A percentile compares a stretch with the other conserved stretches of the same genome.
Evolutionary conservation across 805 yeast species (phyloP).

Genomic region (Barnettozyma siamensis): DNA sequence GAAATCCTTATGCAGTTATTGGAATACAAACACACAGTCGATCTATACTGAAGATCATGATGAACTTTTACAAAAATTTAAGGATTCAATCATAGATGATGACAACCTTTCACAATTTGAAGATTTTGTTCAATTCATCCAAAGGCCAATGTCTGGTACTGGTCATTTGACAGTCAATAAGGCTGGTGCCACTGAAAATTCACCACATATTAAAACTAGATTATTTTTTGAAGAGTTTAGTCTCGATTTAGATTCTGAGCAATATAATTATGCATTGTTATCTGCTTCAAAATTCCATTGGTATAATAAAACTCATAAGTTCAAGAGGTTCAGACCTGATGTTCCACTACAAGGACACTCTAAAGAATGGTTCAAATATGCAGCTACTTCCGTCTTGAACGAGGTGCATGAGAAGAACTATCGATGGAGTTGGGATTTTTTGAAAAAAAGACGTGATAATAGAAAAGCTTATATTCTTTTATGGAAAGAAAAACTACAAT

Average conservation of each 20-base stretch:
- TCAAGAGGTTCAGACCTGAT: slow-evolving; percentile 63
- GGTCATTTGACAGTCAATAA: slow-evolving; percentile 83
- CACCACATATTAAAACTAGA: slow-evolving; percentile 69
- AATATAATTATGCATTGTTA: slow-evolving; percentile 75
- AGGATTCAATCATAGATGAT: slow-evolving; percentile 34
- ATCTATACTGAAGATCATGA: slow-evolving; percentile 44
- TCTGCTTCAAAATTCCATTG: slow-evolving; percentile 79
- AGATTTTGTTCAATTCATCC: slow-evolving; percentile 43
- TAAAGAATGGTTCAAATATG: slow-evolving; percentile 73
- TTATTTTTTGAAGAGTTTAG: slow-evolving; percentile 84
- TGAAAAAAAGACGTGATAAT: slow-evolving; percentile 65
- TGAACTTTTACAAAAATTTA: slow-evolving; percentile 43
- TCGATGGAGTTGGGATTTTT: slow-evolving; percentile 85
- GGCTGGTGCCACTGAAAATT: slow-evolving; percentile 58
- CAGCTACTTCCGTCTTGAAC: slow-evolving; percentile 65
- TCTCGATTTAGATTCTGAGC: slow-evolving; percentile 77
- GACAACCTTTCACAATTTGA: slow-evolving; percentile 29
- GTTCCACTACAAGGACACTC: slow-evolving; percentile 54
- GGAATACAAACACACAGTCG: slow-evolving; percentile 64
- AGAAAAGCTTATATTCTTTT: slow-evolving; percentile 59
- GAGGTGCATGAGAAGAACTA: slow-evolving; percentile 79
- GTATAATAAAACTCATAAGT: slow-evolving; percentile 70
- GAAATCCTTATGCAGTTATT: slow-evolving; percentile 70
- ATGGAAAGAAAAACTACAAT: slow-evolving; percentile 56
- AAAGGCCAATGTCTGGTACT: slow-evolving; percentile 84